Evolutionary conservation across 2,329 filamentous ascomycete genomes (phyloP).

Genomic region (Colletotrichum sp.): DNA sequence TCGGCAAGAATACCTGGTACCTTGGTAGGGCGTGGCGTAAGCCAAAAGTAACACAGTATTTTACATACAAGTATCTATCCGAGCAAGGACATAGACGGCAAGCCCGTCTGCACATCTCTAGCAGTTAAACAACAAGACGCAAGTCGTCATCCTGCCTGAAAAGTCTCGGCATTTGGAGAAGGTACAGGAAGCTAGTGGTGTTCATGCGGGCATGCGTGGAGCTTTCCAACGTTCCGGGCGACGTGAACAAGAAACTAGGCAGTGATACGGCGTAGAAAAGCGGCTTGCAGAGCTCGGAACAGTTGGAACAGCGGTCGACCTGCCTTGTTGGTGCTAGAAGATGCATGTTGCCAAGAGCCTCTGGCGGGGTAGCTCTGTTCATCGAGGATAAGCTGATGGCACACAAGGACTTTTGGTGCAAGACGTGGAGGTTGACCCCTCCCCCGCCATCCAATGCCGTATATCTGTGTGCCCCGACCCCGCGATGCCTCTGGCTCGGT

Average conservation of each 20-base stretch:
- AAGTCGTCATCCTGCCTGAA: background rate
- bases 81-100: background rate
- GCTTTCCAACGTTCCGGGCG: background rate
- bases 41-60: background rate
- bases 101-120: background rate
- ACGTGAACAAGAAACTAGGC: background rate
- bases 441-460: background rate
- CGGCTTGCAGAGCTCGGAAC: background rate
- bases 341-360: background rate
- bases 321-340: conserved; percentile 14
- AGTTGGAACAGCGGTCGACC: background rate
- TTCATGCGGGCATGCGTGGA: background rate
- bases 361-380: background rate
- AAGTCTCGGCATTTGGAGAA: background rate
- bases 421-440: background rate
- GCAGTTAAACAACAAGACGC: background rate
- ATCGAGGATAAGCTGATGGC: conserved; percentile 1
- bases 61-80: background rate
- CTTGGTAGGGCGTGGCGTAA: background rate
- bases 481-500: background rate
- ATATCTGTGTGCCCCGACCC: background rate
- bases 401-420: background rate
- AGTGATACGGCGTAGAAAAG: background rate
- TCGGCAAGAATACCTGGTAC: background rate
- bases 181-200: background rate